phyloP scores from a whole-genome alignment of 139 green algal genomes.

The Ettlia oleoabundans region DNA sequence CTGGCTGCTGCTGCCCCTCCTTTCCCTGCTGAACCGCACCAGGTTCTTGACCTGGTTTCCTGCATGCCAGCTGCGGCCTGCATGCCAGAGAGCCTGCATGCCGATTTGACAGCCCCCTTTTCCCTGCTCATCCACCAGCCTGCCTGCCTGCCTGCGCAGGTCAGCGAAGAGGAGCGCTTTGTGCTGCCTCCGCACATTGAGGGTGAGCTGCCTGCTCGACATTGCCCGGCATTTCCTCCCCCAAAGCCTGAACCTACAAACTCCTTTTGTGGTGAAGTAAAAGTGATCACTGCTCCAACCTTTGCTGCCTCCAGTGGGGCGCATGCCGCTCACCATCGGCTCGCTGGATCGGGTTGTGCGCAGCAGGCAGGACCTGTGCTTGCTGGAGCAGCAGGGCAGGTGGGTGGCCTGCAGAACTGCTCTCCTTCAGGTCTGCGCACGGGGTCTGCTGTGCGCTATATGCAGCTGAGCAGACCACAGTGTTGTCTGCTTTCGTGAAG shows the following conservation, averaged over 20 bases:
- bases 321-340: conserved; percentile 53
- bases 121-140: not conserved
- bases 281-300: not conserved
- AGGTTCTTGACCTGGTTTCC: no score
- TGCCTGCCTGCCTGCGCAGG: conserved; percentile 32
- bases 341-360: conserved; percentile 38
- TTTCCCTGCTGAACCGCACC: no score
- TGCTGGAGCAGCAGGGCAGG: conserved; percentile 26
- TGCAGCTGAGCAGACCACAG: no score
- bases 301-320: conserved; percentile 2
- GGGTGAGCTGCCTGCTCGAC: conserved; percentile 37
- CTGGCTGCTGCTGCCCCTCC: no score
- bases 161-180: conserved; percentile 61
- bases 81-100: no score
- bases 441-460: no score
- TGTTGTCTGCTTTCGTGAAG: no score
- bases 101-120: not conserved
- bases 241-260: not conserved
- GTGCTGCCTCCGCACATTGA: conserved; percentile 52
- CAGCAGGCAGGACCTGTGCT: conserved; percentile 23
- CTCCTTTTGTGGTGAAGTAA: no score
- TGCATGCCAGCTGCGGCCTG: no score
- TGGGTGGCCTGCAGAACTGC: not conserved
- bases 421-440: no score
- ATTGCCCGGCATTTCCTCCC: no score